These are phyloP conservation scores for Myotisia sp. DNA, from an alignment of 2,329 filamentous ascomycete genomes.

Conservation along the genomic window DNA sequence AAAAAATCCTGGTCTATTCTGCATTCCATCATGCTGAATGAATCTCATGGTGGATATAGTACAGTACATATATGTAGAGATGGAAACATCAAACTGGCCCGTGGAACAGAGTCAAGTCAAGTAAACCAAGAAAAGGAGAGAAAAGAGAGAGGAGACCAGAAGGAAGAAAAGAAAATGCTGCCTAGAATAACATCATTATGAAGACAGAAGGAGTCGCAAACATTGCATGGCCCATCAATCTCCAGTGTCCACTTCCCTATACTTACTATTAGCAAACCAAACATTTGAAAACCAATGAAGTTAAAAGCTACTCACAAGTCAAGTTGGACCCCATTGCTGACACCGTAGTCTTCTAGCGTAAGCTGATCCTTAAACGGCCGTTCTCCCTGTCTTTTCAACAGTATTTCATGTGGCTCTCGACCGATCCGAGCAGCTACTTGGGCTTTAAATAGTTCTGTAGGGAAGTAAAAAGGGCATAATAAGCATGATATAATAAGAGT, in stretches of 20 bases:
- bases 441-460: conserved; percentile 61
- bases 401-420: conserved; percentile 75
- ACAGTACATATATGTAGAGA: too few relatives aligned
- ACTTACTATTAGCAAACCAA: conserved; percentile 19
- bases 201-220: too few relatives aligned
- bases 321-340: conserved; percentile 66
- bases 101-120: too few relatives aligned
- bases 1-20: too few relatives aligned
- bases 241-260: conserved; percentile 35
- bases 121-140: too few relatives aligned
- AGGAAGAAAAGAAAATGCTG: too few relatives aligned
- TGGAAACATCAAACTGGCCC: too few relatives aligned
- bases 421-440: conserved; percentile 84
- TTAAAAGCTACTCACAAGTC: conserved; percentile 26
- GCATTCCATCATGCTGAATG: too few relatives aligned
- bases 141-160: too few relatives aligned
- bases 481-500: too few relatives aligned
- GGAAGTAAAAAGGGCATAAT: background rate
- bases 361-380: conserved; percentile 85
- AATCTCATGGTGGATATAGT: too few relatives aligned
- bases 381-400: conserved; percentile 83
- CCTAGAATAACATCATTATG: too few relatives aligned
- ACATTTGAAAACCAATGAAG: background rate
- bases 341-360: conserved; percentile 80
- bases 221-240: conserved; percentile 27